These are phyloP conservation scores for Cicer chorassanicum DNA, from an alignment of 306 rosid genomes.

Conservation along the genomic window DNA sequence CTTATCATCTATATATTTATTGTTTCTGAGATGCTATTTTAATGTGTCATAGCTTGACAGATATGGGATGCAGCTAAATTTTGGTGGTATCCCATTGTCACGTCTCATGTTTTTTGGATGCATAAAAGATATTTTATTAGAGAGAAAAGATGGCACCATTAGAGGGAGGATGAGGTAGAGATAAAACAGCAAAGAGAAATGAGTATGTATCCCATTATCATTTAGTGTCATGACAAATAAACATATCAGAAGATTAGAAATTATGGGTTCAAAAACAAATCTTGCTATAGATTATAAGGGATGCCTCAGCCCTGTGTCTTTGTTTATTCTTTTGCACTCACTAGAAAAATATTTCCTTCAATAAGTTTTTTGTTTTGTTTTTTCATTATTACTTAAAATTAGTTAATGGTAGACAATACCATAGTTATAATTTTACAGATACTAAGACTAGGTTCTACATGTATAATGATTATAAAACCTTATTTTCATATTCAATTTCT, in stretches of 20 bases:
- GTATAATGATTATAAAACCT: constrained; percentile 10
- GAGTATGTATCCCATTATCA: background rate
- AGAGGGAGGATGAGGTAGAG: background rate
- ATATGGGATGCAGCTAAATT: constrained; percentile 14
- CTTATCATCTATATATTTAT: background rate
- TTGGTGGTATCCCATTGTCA: constrained; percentile 30
- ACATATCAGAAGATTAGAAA: background rate
- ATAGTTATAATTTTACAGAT: background rate
- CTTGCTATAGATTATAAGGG: constrained; percentile 4
- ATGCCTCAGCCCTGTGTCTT: background rate
- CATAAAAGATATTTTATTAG: constrained; percentile 1
- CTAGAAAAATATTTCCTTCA: background rate
- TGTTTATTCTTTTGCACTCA: constrained; percentile 7
- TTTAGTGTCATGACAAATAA: background rate
- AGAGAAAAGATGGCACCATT: constrained; percentile 16
- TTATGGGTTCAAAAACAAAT: constrained; percentile 13
- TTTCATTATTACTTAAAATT: background rate
- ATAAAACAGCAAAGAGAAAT: constrained; percentile 4
- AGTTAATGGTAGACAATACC: constrained; percentile 4
- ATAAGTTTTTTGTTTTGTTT: background rate
- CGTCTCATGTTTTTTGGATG: constrained; percentile 1
- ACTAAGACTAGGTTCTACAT: background rate
- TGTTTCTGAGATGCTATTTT: constrained; percentile 5
- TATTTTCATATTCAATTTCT: constrained; percentile 35
- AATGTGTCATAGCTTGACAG: constrained; percentile 8